Evolutionary conservation across 73 alveolate species (phyloP).

Genomic region (Symbiodinium pilosum): DNA sequence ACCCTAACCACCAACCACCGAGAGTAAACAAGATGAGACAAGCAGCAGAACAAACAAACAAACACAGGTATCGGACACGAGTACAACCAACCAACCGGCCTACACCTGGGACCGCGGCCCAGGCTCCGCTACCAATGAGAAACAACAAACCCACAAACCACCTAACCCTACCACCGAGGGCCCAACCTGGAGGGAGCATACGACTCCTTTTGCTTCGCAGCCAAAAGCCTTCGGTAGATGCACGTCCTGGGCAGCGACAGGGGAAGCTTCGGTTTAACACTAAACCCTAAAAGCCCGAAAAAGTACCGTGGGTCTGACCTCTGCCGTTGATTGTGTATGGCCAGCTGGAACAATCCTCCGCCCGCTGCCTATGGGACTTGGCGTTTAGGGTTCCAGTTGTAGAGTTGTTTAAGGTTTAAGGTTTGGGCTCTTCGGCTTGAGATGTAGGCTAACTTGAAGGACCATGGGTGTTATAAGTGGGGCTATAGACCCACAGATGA

Average conservation of each 20-base stretch:
- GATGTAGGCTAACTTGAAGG: background rate
- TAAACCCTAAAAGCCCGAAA: background rate
- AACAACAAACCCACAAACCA: background rate
- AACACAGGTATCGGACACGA: background rate
- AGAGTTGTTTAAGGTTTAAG: background rate
- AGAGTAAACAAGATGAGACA: background rate
- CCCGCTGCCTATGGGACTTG: background rate
- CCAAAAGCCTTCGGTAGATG: background rate
- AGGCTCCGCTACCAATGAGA: background rate
- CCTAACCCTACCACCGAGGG: background rate
- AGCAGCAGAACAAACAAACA: background rate
- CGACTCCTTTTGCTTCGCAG: background rate
- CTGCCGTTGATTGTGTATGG: too few species aligned
- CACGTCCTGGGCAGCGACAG: background rate
- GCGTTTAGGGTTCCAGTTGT: background rate
- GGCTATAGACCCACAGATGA: too few species aligned
- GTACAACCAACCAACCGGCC: too few species aligned
- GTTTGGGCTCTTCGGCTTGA: background rate
- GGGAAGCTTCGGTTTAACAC: background rate
- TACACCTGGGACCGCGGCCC: background rate
- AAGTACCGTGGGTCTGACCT: too few species aligned
- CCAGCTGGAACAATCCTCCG: background rate
- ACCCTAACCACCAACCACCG: background rate
- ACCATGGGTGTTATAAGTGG: too few species aligned
- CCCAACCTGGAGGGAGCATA: background rate